phyloP scores from a whole-genome alignment of 306 rosid species.

The Quercus ilex region DNA sequence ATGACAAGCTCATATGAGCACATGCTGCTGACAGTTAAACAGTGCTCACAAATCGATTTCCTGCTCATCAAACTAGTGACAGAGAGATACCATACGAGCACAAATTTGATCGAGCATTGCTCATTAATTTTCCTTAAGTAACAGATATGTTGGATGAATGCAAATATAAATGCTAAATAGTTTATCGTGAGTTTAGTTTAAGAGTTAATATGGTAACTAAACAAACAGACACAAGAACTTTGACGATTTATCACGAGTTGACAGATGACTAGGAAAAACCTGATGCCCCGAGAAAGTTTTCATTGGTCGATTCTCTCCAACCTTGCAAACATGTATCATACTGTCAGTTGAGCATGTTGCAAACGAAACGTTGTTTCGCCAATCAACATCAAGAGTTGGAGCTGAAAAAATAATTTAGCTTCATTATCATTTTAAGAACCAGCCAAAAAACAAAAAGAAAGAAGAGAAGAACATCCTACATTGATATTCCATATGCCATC shows the following conservation, averaged over 20 bases:
- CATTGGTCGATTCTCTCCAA: slow-evolving; percentile 58
- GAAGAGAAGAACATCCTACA: neutral
- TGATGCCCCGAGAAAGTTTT: slow-evolving; percentile 65
- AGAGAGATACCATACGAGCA: too few relatives aligned
- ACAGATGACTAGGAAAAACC: slow-evolving; percentile 30
- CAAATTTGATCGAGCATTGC: neutral
- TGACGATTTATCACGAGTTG: neutral
- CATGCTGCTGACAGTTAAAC: neutral
- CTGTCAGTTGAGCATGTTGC: slow-evolving; percentile 67
- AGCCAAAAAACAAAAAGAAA: neutral
- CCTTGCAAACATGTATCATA: slow-evolving; percentile 61
- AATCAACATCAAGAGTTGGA: slow-evolving; percentile 68
- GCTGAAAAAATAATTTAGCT: slow-evolving; percentile 35
- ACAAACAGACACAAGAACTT: neutral
- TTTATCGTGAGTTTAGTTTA: neutral
- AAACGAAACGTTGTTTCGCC: slow-evolving; percentile 57
- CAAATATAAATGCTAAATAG: neutral
- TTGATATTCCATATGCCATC: neutral
- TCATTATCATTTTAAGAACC: neutral
- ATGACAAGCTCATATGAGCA: neutral
- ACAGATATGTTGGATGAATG: neutral
- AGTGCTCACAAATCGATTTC: too few relatives aligned
- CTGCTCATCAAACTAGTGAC: too few relatives aligned
- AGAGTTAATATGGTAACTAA: neutral
- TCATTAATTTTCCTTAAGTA: neutral